Evolutionary conservation across 371 early-diverging fungal genomes (phyloP).

Genomic region (Polyrhizophydium stewartii): DNA sequence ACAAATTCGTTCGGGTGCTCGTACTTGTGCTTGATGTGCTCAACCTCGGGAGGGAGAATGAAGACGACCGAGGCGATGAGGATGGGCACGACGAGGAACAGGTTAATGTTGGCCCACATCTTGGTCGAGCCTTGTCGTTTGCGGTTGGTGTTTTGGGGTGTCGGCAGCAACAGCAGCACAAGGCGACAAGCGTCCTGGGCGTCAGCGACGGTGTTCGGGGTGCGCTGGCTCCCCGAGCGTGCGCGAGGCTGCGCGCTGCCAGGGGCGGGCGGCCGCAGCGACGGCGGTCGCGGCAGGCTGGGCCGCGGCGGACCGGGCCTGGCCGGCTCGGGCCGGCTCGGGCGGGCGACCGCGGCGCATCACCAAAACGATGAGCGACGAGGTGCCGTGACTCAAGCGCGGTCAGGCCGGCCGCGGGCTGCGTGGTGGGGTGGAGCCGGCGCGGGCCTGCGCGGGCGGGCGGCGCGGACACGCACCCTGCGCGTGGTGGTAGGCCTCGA

Average conservation of each 20-base stretch:
- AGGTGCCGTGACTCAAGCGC: neutral
- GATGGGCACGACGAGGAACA: constrained; percentile 34
- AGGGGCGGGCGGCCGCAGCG: no score
- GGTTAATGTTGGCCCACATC: constrained; percentile 35
- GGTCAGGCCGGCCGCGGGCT: neutral
- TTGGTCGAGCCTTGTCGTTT: constrained; percentile 17
- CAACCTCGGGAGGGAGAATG: constrained; percentile 29
- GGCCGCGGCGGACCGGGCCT: no score
- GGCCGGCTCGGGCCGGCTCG: no score
- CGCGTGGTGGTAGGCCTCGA: constrained; percentile 36
- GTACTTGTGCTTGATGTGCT: constrained; percentile 37
- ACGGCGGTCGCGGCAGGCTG: no score
- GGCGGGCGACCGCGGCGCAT: no score
- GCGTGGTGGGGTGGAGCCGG: neutral
- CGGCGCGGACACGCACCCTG: constrained; percentile 13
- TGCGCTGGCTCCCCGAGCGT: no score
- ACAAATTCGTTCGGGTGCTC: constrained; percentile 37
- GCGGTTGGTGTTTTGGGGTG: neutral
- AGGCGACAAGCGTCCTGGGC: neutral
- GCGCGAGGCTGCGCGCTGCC: no score
- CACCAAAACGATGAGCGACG: no score
- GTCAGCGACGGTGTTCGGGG: no score
- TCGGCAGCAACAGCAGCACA: neutral
- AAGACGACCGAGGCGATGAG: constrained; percentile 23
- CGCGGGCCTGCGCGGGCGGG: neutral